These are phyloP conservation scores for Cutaneotrichosporon dermatis DNA, from an alignment of 1,284 basidiomycete genomes.

Conservation along the genomic window DNA sequence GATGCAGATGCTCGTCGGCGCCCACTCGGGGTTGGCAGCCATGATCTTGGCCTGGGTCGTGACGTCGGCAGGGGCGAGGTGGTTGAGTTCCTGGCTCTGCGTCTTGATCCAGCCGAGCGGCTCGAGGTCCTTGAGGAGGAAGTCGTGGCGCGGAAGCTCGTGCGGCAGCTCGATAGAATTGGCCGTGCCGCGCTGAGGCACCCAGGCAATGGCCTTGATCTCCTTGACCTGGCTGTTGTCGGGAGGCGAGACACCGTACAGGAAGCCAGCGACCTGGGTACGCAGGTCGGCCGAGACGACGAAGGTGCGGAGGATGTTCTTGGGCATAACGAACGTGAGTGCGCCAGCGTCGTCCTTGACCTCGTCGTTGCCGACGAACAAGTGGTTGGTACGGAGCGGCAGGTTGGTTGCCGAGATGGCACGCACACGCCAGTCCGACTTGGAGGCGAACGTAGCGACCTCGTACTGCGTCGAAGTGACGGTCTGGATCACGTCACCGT, in stretches of 20 bases:
- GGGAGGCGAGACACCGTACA: conserved; percentile 87
- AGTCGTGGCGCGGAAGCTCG: conserved; percentile 86
- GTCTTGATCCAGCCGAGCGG: conserved; percentile 98
- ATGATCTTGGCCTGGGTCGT: conserved; percentile 93
- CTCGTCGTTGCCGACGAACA: conserved; percentile 96
- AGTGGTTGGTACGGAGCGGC: conserved; percentile 91
- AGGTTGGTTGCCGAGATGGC: conserved; percentile 95
- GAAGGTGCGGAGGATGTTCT: conserved; percentile 94
- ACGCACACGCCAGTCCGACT: conserved; percentile 98
- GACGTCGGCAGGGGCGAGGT: conserved; percentile 90
- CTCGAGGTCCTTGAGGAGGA: conserved; percentile 88
- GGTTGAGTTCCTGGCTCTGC: conserved; percentile 82
- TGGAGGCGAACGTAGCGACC: conserved; percentile 93
- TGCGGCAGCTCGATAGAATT: conserved; percentile 83
- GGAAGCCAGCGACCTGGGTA: conserved; percentile 89
- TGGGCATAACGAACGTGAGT: conserved; percentile 92
- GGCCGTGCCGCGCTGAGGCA: conserved; percentile 94
- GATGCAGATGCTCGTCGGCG: conserved; percentile 88
- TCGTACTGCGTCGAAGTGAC: conserved; percentile 98
- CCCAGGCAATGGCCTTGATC: conserved; percentile 93
- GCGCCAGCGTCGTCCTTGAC: conserved; percentile 95
- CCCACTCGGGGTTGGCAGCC: conserved; percentile 92
- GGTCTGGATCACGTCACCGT: conserved; percentile 93
- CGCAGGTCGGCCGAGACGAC: conserved; percentile 90
- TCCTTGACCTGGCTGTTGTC: conserved; percentile 99